These are phyloP conservation scores for Abrus pulchellus DNA, from an alignment of 306 rosid species.

Conservation along the genomic window DNA sequence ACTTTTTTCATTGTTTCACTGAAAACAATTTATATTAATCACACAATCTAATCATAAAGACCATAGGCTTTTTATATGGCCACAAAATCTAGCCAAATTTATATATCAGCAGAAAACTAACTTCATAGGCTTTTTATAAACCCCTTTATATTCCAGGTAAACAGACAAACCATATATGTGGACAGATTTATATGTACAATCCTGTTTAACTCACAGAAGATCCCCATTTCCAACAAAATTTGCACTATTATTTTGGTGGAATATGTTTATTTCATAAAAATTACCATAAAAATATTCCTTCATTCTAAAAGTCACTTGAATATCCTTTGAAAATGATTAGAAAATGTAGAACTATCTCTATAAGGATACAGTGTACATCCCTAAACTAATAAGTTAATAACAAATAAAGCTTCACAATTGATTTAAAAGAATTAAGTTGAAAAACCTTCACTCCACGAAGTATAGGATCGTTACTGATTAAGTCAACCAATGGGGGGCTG, in stretches of 20 bases:
- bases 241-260: not conserved
- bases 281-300: conserved; percentile 6
- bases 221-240: not conserved
- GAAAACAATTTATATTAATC: conserved; percentile 17
- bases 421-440: conserved; percentile 43
- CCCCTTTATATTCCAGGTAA: not conserved
- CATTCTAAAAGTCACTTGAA: conserved; percentile 35
- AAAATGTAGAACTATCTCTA: not conserved
- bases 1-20: conserved; percentile 27
- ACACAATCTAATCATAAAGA: conserved; percentile 1
- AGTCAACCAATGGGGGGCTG: conserved; percentile 87
- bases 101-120: conserved; percentile 11
- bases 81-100: conserved; percentile 10
- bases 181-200: conserved; percentile 3
- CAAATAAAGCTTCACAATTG: conserved; percentile 15
- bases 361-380: conserved; percentile 9
- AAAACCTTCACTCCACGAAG: conserved; percentile 90
- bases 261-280: conserved; percentile 22
- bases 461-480: conserved; percentile 93
- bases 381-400: not conserved
- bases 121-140: not conserved
- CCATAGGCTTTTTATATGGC: not conserved
- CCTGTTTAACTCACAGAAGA: not conserved
- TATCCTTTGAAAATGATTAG: conserved; percentile 5
- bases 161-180: conserved; percentile 17